Conservation (phyloP, 1,139 yeast species). For the Debaryomyces nepalensis region DNA sequence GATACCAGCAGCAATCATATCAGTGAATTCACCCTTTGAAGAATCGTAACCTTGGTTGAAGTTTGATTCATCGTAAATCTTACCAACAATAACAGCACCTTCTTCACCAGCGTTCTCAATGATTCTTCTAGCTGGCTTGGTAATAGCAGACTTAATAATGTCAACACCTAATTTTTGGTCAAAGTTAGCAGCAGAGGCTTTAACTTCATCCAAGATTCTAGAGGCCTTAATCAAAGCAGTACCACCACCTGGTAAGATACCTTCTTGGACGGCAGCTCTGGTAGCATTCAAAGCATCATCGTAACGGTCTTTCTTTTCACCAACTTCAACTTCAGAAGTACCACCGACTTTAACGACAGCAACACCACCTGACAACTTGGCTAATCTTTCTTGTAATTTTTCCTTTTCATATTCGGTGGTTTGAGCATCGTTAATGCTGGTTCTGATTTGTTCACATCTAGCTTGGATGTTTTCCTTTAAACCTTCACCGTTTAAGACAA, state of each 20-base stretch:
- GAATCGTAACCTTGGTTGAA: constrained; percentile 96
- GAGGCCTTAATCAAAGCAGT: constrained; percentile 97
- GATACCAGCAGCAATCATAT: constrained; percentile 97
- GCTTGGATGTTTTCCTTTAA: constrained; percentile 82
- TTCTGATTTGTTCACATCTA: constrained; percentile 96
- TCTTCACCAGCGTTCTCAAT: constrained; percentile 99
- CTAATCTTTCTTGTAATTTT: constrained; percentile 97
- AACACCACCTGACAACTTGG: constrained; percentile 98
- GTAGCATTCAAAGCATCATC: constrained; percentile 99
- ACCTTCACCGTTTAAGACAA: constrained; percentile 94
- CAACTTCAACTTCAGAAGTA: constrained; percentile 96
- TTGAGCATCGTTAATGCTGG: constrained; percentile 68
- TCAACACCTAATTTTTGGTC: constrained; percentile 98
- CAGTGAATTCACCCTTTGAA: constrained; percentile 90
- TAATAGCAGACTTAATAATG: constrained; percentile 91
- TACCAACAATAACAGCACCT: constrained; percentile 97
- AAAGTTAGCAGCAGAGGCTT: constrained; percentile 75
- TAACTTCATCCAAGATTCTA: constrained; percentile 73
- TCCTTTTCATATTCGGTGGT: constrained; percentile 97
- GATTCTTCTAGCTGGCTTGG: constrained; percentile 96
- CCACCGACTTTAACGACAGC: constrained; percentile 99
- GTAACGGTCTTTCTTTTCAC: constrained; percentile 99
- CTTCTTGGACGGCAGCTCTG: constrained; percentile 99
- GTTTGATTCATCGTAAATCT: constrained; percentile 83
- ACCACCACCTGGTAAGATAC: constrained; percentile 99